Percentiles rank a stretch among this genome's conserved stretches.
Evolutionary conservation across 2,329 filamentous ascomycete genomes (phyloP).

Genomic region (Aspergillus alliaceus): DNA sequence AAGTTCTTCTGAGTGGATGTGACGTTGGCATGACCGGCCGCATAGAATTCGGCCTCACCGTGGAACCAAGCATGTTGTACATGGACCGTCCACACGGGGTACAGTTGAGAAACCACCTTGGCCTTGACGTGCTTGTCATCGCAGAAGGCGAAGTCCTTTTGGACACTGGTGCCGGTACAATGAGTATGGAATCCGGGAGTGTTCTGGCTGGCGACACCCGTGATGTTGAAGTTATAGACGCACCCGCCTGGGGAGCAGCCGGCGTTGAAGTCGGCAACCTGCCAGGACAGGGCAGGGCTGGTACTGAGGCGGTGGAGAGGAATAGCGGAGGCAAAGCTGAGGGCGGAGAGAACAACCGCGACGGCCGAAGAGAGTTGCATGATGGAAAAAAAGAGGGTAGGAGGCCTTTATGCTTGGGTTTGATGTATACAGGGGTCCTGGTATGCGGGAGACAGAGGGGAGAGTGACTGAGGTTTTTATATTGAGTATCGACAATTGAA

Average conservation of each 20-base stretch:
- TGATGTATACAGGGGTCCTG: too few relatives aligned
- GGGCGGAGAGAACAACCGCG: conserved; percentile 23
- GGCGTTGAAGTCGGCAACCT: conserved; percentile 30
- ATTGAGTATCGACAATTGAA: background rate
- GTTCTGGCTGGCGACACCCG: conserved; percentile 22
- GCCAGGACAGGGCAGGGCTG: conserved; percentile 28
- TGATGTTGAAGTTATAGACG: conserved; percentile 34
- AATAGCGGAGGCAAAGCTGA: conserved; percentile 21
- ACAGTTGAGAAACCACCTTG: conserved; percentile 15
- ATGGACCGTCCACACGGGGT: conserved; percentile 28
- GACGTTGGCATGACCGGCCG: conserved; percentile 23
- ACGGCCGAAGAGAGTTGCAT: conserved; percentile 32
- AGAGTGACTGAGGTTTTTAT: background rate
- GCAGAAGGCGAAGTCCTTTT: conserved; percentile 24
- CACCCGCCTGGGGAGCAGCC: conserved; percentile 36
- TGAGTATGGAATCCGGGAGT: conserved; percentile 37
- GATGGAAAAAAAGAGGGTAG: background rate
- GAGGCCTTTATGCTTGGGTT: too few relatives aligned
- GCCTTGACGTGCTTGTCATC: conserved; percentile 25
- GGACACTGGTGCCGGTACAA: conserved; percentile 29
- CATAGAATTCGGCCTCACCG: conserved; percentile 17
- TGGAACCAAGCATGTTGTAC: conserved; percentile 28
- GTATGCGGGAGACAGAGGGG: background rate
- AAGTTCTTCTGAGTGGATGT: conserved; percentile 21
- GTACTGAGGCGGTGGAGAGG: conserved; percentile 9